These are phyloP conservation scores for Raffaelea arxii DNA, from an alignment of 2,329 filamentous ascomycete species.

Conservation along the genomic window DNA sequence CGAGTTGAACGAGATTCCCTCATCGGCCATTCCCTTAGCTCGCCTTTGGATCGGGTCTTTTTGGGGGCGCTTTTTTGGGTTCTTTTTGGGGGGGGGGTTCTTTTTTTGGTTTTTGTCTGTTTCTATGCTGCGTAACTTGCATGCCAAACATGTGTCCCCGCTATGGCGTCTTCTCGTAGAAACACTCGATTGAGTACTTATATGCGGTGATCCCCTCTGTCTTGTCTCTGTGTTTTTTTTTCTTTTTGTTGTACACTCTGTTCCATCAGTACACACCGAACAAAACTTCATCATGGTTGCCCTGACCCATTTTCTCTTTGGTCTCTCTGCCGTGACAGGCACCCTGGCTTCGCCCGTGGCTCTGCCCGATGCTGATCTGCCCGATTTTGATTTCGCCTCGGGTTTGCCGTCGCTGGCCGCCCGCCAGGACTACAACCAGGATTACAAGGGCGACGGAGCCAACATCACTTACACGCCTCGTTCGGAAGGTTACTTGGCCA, in stretches of 20 bases:
- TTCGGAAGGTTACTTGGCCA: constrained; percentile 27
- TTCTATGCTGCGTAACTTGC: too few species aligned
- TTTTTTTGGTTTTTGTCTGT: too few species aligned
- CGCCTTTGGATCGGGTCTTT: too few species aligned
- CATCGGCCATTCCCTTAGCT: too few species aligned
- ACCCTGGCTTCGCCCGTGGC: constrained; percentile 14
- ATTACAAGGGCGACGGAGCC: constrained; percentile 28
- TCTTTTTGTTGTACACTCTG: too few species aligned
- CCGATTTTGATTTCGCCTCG: constrained; percentile 18
- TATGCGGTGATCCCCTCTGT: too few species aligned
- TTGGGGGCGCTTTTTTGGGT: too few species aligned
- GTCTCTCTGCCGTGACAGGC: constrained; percentile 13
- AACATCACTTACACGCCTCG: constrained; percentile 18
- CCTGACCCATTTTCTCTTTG: constrained; percentile 13
- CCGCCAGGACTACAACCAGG: constrained; percentile 27
- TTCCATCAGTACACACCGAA: background rate
- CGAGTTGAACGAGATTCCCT: too few species aligned
- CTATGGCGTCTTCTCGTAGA: too few species aligned
- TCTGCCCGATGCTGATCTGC: constrained; percentile 9
- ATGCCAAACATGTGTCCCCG: too few species aligned
- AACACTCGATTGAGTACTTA: too few species aligned
- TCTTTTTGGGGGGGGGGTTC: too few species aligned
- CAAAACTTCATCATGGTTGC: constrained; percentile 14
- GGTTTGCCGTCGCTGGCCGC: constrained; percentile 13
- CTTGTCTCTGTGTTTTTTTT: background rate